Evolutionary conservation across 176 grass and related monocot species (phyloP).

Genomic region (Musa troglodytarum): DNA sequence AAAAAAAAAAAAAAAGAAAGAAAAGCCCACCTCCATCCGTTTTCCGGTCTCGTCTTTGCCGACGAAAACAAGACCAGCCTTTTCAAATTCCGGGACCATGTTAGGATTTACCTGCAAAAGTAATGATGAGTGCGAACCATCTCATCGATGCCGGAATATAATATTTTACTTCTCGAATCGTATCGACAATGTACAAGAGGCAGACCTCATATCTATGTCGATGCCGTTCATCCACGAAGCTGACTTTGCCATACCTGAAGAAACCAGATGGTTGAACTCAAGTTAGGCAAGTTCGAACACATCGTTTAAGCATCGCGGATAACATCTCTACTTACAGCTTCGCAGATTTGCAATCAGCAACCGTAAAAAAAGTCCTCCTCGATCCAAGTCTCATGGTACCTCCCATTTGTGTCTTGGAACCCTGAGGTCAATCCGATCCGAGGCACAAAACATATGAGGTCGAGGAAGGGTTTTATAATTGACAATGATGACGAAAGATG

Average conservation of each 20-base stretch:
- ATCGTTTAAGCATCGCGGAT: not conserved
- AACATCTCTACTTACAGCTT: constrained; percentile 55
- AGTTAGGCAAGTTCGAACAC: not conserved
- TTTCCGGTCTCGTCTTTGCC: constrained; percentile 49
- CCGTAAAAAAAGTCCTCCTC: constrained; percentile 71
- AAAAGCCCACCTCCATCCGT: not conserved
- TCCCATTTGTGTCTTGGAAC: constrained; percentile 97
- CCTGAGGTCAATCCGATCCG: constrained; percentile 21
- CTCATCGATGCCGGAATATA: not conserved
- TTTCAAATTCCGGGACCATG: constrained; percentile 80
- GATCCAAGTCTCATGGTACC: constrained; percentile 97
- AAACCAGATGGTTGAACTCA: constrained; percentile 7
- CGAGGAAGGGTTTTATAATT: too few relatives aligned
- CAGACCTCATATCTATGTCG: constrained; percentile 96
- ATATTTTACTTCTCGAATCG: constrained; percentile 14
- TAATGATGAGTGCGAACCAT: too few relatives aligned
- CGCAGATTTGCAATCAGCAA: constrained; percentile 56
- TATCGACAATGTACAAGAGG: constrained; percentile 20
- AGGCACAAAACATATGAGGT: not conserved
- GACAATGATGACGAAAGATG: not conserved
- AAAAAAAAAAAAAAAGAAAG: not conserved
- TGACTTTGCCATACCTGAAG: constrained; percentile 62
- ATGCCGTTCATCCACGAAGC: constrained; percentile 76
- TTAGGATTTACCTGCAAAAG: constrained; percentile 78
- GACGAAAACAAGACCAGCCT: constrained; percentile 71